These are phyloP conservation scores for Cantharellus cinnabarinus DNA, from an alignment of 768 basidiomycete species.

Conservation along the genomic window DNA sequence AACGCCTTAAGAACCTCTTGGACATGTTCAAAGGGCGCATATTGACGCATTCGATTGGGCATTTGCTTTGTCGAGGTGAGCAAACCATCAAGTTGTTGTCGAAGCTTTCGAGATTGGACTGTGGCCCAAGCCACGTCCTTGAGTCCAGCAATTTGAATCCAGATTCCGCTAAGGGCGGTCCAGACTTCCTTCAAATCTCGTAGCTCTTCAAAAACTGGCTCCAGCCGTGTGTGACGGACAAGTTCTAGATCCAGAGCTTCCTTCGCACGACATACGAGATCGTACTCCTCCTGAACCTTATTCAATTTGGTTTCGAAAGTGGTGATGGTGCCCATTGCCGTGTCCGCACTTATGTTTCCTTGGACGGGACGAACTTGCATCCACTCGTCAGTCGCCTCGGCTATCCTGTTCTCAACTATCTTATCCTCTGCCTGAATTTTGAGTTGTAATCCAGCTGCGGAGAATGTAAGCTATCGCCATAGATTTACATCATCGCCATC, in stretches of 20 bases:
- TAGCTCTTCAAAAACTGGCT: slow-evolving; percentile 87
- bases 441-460: slow-evolving; percentile 77
- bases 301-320: slow-evolving; percentile 83
- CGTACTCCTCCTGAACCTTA: slow-evolving; percentile 84
- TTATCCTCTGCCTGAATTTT: slow-evolving; percentile 99
- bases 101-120: slow-evolving; percentile 82
- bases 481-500: neutral
- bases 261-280: slow-evolving; percentile 87
- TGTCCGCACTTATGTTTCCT: slow-evolving; percentile 89
- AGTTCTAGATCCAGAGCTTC: slow-evolving; percentile 91
- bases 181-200: slow-evolving; percentile 95
- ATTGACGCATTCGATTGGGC: slow-evolving; percentile 98
- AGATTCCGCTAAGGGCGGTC: slow-evolving; percentile 94
- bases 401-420: slow-evolving; percentile 90
- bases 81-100: slow-evolving; percentile 83
- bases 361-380: slow-evolving; percentile 91
- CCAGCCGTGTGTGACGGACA: slow-evolving; percentile 71
- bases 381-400: slow-evolving; percentile 81
- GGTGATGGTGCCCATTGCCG: slow-evolving; percentile 88
- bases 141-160: slow-evolving; percentile 80
- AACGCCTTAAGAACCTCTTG: slow-evolving; percentile 74
- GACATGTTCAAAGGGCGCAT: slow-evolving; percentile 95
- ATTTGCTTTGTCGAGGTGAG: slow-evolving; percentile 91
- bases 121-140: slow-evolving; percentile 79
- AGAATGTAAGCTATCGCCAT: neutral